Evolutionary conservation across 2,329 filamentous ascomycete species (phyloP), one percentile per base, ranked within the genome.

Genomic region (Phyllosticta citriasiana): DNA sequence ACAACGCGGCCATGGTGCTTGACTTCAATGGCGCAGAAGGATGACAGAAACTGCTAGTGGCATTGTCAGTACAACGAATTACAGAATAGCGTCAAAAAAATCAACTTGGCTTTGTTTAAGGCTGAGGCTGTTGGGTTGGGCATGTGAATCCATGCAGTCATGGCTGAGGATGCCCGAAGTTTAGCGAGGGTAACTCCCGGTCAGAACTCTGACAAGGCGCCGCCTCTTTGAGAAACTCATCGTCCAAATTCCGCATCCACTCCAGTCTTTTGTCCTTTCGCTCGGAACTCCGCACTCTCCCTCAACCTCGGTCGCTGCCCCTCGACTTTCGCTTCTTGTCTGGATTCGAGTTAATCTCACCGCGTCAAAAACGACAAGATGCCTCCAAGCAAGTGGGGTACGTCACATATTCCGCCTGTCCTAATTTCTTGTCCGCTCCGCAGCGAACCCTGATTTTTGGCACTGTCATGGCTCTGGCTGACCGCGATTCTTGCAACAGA

Each of bases 381-480:
- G 73, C 70, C 73, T 63, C 71, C 73, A 63, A 72, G 73, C 67
- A 63, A 63, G 57, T 75, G 73, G 73, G 73, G 73, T 75, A 75
- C 70, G 73, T 74, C 73, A 74, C 72, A 62, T 67, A 57, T 57
- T 65, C 66, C 33, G 64, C 40, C 55, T 19, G 47, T 57, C 57
- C 62, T 63, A 55, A 64, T 65, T 66, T 57, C 59, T 55, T 54
- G 59, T 19, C 50, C 27, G 14, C 55, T 30, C 22, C 54, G 54
- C 27, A 7, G 40, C 24, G 50, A 53, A 51, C n/a, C 40, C 14
- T n/a, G 4, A 47, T n/a, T 47, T 47, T 40, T 40, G 47, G 35
- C 40, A 35, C 40, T 56, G 9, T 30, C 8, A 47, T 40, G 27
- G 30, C 53, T 47, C 33, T 53, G 59, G 55, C 59, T 61, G 50